Base-by-base conservation (phyloP, 129 eudicot species). In the Deinandra increscens region DNA sequence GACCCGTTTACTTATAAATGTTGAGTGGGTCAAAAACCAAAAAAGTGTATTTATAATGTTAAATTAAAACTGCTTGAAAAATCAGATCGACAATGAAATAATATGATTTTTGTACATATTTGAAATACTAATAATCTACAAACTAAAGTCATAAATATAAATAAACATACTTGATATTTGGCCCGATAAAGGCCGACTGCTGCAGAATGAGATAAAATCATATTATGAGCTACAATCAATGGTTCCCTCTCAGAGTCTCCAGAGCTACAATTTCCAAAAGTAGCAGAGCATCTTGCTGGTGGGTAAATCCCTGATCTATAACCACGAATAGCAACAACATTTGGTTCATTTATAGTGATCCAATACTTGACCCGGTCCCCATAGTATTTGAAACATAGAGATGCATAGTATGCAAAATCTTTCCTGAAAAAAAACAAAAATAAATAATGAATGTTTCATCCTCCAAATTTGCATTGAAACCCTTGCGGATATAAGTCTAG, bases 171-270 rank as follows among this genome's bases (percentile, higher is more conserved):
- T 86, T 90, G 88, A 69, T 90, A 87, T 72, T 73, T 78, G n/a
- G 81, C 79, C 45, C 82, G 78, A 73, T 87, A 90, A 19, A 81
- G 71, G 22, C 69, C 23, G 34, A 82, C 91, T n/a, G 87, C 87
- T 42, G 82, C 69, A 18, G 76, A 84, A 83, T 90, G 97, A 26
- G 85, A 68, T 18, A 87, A 73, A 51, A 90, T 84, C 69, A 90
- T 82, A 54, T 90, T 82, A 29, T 90, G 97, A 23, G 91, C 95
- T 44, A 81, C 95, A 44, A 83, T 62, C 71, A 83, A 81, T 34
- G 91, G 91, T 71, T 90, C 97, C 7, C 45, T 81, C 71, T 87
- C 91, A 5, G 95, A 87, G 71, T 90, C 79, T 15, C 95, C 91
- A 3, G 55, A 36, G 55, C 81, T 78, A 60, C 97, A 87, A 53